These are phyloP conservation scores for Yarrowia divulgata DNA, from an alignment of 805 yeast genomes.

Conservation along the genomic window DNA sequence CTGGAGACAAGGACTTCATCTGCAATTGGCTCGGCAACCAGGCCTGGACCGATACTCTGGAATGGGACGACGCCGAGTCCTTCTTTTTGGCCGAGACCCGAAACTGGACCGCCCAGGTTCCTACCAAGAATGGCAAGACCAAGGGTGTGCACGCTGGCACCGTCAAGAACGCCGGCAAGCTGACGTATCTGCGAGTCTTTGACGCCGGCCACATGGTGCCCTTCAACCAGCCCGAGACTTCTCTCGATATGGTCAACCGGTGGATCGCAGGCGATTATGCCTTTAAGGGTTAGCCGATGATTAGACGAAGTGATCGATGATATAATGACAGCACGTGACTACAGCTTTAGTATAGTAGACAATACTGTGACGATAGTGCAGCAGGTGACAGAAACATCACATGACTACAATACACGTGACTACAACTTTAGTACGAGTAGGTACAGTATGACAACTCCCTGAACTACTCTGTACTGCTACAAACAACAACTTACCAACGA, in stretches of 20 bases:
- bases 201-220: conserved; percentile 99
- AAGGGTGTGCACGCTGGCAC: conserved; percentile 62
- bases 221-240: conserved; percentile 80
- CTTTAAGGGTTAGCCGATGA: not conserved
- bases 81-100: conserved; percentile 55
- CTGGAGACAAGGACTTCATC: conserved; percentile 95
- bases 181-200: conserved; percentile 83
- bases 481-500: no score
- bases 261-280: conserved; percentile 65
- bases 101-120: conserved; percentile 53
- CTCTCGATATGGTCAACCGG: conserved; percentile 82
- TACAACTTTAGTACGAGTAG: no score
- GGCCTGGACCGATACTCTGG: conserved; percentile 80
- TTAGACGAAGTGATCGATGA: not conserved
- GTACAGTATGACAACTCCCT: no score
- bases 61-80: conserved; percentile 66
- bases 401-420: no score
- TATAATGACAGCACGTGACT: no score
- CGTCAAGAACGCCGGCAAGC: conserved; percentile 71
- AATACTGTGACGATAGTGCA: no score
- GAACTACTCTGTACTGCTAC: no score
- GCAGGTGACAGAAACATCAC: no score
- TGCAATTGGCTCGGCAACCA: conserved; percentile 96
- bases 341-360: no score
- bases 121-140: conserved; percentile 27